Conservation (phyloP, 257 asterid species). For the Nicotiana obtusifolia region DNA sequence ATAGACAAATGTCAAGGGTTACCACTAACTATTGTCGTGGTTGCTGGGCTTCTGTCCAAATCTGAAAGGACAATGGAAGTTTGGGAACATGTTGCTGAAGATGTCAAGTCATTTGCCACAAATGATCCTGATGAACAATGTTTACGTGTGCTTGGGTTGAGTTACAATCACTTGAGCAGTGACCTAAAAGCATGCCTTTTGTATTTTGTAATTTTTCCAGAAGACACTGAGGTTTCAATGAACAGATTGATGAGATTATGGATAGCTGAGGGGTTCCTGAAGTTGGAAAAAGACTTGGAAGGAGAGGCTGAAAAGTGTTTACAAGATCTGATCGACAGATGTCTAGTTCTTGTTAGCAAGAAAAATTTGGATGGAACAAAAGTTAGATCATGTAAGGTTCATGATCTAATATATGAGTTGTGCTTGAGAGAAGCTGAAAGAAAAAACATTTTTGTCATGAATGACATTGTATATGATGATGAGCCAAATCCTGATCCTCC, state of each 20-base stretch:
- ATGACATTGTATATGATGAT: neutral
- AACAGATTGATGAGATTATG: too few relatives aligned
- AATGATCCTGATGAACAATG: neutral
- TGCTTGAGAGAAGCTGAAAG: too few relatives aligned
- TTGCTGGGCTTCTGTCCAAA: too few relatives aligned
- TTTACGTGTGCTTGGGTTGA: neutral
- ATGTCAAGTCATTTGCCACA: neutral
- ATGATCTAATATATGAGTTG: too few relatives aligned
- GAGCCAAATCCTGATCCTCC: too few relatives aligned
- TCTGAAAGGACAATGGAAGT: too few relatives aligned
- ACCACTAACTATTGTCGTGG: too few relatives aligned
- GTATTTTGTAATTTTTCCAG: neutral
- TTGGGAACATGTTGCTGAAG: slow-evolving; percentile 1
- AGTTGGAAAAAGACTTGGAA: neutral
- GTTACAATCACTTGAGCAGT: slow-evolving; percentile 9
- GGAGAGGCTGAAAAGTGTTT: neutral
- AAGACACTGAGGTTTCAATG: too few relatives aligned
- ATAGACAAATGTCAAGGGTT: too few relatives aligned
- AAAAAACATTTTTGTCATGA: neutral
- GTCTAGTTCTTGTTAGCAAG: slow-evolving; percentile 1
- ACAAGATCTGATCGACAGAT: neutral
- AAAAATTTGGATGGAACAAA: neutral
- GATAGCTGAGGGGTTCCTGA: slow-evolving; percentile 8
- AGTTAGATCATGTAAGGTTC: neutral
- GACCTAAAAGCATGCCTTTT: slow-evolving; percentile 9